phyloP scores from a whole-genome alignment of 805 yeast species.

The Candida orba region DNA sequence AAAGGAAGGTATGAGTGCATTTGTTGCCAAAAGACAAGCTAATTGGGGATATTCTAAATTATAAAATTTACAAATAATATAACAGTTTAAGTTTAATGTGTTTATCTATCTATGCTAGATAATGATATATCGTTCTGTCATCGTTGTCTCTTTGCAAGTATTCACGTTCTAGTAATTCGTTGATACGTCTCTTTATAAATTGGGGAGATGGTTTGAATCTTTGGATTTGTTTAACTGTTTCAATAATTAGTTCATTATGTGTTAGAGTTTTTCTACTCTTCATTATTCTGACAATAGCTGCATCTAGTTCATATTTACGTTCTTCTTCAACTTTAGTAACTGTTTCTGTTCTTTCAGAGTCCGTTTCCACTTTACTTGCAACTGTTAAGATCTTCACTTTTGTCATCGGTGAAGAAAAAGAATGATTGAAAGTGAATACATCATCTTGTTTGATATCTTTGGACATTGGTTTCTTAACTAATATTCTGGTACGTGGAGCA shows the following conservation, averaged over 20 bases:
- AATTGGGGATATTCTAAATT: constrained; percentile 19
- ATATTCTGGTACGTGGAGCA: constrained; percentile 72
- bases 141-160: constrained; percentile 66
- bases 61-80: background rate
- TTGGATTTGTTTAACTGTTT: constrained; percentile 51
- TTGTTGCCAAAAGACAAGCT: constrained; percentile 38
- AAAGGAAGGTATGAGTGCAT: constrained; percentile 44
- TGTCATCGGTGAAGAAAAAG: constrained; percentile 59
- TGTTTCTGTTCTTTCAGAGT: constrained; percentile 34
- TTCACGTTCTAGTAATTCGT: constrained; percentile 72
- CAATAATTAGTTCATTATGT: constrained; percentile 63
- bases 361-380: constrained; percentile 40
- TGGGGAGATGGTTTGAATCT: constrained; percentile 66
- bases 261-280: constrained; percentile 56
- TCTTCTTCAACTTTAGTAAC: constrained; percentile 53
- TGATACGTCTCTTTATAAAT: constrained; percentile 65
- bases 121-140: constrained; percentile 53
- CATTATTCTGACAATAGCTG: constrained; percentile 85
- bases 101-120: constrained; percentile 43
- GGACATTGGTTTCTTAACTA: constrained; percentile 68
- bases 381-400: constrained; percentile 72
- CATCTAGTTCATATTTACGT: constrained; percentile 64
- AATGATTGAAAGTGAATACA: constrained; percentile 56
- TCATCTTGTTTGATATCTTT: constrained; percentile 61
- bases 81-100: too few species aligned